A percentile compares a stretch with the other conserved stretches of the same genome.
These are phyloP conservation scores for Trapa incisa DNA, from an alignment of 345 rosid genomes.

Conservation along the genomic window DNA sequence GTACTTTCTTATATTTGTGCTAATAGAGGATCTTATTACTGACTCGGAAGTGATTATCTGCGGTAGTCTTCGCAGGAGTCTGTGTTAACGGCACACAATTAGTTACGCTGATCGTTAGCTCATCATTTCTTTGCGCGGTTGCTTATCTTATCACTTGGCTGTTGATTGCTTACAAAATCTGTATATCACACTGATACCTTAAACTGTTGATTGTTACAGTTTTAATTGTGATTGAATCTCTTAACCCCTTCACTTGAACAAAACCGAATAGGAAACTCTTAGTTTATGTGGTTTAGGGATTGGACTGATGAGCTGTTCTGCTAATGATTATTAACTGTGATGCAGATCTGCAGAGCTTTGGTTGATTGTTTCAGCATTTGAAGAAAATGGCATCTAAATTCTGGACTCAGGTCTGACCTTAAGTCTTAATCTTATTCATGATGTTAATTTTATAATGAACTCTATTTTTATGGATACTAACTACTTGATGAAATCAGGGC, in stretches of 20 bases:
- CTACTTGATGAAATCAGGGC: slow-evolving; percentile 23
- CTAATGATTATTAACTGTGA: background rate
- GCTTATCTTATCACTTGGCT: no score
- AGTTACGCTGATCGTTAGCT: no score
- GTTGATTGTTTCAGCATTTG: background rate
- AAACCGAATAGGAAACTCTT: background rate
- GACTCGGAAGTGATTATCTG: background rate
- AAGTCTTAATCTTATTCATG: background rate
- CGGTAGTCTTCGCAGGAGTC: background rate
- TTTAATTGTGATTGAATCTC: background rate
- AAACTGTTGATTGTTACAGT: no score
- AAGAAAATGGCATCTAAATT: slow-evolving; percentile 43
- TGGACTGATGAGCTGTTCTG: background rate
- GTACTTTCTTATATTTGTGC: no score
- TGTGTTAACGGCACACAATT: background rate
- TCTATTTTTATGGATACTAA: background rate
- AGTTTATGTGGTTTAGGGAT: background rate
- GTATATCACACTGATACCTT: background rate
- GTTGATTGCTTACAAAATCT: background rate
- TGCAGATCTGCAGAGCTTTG: slow-evolving; percentile 7
- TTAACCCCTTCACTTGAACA: no score
- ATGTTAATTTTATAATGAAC: no score
- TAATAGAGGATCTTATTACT: no score
- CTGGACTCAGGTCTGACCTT: slow-evolving; percentile 51
- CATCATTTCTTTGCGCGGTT: no score